Evolutionary conservation across 2,329 filamentous ascomycete genomes (phyloP).

Genomic region (Aspergillus sp.): DNA sequence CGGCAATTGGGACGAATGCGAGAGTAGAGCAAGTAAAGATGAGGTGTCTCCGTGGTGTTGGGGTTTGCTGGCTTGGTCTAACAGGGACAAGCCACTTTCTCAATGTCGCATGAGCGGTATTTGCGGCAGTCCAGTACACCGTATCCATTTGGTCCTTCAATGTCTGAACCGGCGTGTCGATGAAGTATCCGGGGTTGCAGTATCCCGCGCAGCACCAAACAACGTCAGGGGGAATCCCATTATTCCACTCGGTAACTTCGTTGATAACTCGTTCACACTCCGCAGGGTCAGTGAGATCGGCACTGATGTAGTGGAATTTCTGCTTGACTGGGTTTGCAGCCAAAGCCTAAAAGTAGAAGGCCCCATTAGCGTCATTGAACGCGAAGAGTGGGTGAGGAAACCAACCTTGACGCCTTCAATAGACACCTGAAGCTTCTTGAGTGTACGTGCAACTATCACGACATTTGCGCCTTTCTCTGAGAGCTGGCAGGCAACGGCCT

Average conservation of each 20-base stretch:
- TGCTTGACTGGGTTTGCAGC: slow-evolving; percentile 65
- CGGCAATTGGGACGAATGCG: slow-evolving; percentile 71
- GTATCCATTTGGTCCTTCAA: slow-evolving; percentile 81
- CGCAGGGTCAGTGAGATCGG: slow-evolving; percentile 68
- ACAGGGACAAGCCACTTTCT: slow-evolving; percentile 62
- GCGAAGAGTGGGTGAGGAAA: neutral
- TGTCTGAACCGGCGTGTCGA: slow-evolving; percentile 64
- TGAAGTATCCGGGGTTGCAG: slow-evolving; percentile 69
- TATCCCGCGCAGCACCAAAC: slow-evolving; percentile 87
- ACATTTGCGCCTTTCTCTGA: slow-evolving; percentile 80
- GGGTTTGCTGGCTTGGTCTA: slow-evolving; percentile 22
- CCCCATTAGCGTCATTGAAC: slow-evolving; percentile 9
- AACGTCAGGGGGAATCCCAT: slow-evolving; percentile 67
- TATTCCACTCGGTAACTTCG: slow-evolving; percentile 75
- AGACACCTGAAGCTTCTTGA: slow-evolving; percentile 67
- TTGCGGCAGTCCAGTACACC: slow-evolving; percentile 82
- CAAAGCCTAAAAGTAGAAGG: slow-evolving; percentile 46
- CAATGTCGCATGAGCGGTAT: slow-evolving; percentile 78
- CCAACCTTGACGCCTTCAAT: slow-evolving; percentile 60
- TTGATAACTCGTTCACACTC: slow-evolving; percentile 67
- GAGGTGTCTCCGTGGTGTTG: slow-evolving; percentile 59
- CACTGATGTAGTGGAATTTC: slow-evolving; percentile 76
- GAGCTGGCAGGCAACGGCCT: slow-evolving; percentile 67
- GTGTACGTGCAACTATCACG: slow-evolving; percentile 76
- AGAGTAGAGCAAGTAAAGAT: slow-evolving; percentile 79